Percentiles rank a stretch among this genome's conserved stretches.
Conservation (phyloP, 2,329 filamentous ascomycete species). For the Fusarium albidum region DNA sequence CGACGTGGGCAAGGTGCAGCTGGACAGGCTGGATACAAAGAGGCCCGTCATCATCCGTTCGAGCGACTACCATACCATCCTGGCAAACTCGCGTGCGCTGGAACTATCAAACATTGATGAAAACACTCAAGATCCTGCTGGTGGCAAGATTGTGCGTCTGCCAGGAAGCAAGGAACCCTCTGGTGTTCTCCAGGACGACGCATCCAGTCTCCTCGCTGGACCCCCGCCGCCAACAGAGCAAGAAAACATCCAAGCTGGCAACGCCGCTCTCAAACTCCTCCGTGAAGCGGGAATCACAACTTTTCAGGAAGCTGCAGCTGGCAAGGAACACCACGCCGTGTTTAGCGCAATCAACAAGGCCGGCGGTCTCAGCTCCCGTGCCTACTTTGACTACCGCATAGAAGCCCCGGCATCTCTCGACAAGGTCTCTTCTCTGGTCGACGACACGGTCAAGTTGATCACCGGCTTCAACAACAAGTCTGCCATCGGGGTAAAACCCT, state of each 20-base stretch:
- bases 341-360: conserved; percentile 35
- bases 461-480: conserved; percentile 21
- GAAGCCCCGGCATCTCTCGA: conserved; percentile 31
- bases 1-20: conserved; percentile 29
- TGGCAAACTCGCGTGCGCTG: conserved; percentile 37
- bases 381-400: conserved; percentile 40
- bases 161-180: conserved; percentile 38
- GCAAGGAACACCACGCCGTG: conserved; percentile 9
- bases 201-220: conserved; percentile 27
- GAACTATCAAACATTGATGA: conserved; percentile 34
- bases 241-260: conserved; percentile 33
- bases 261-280: conserved; percentile 38
- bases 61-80: conserved; percentile 37
- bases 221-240: conserved; percentile 26
- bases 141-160: conserved; percentile 37
- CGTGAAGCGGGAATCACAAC: conserved; percentile 40
- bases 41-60: conserved; percentile 36
- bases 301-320: conserved; percentile 39
- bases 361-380: conserved; percentile 32
- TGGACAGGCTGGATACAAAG: conserved; percentile 33
- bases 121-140: conserved; percentile 29
- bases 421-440: conserved; percentile 19
- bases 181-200: conserved; percentile 37
- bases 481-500: conserved; percentile 25
- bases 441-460: conserved; percentile 17